These are phyloP conservation scores for Mycena rosella DNA, from an alignment of 768 basidiomycete genomes.

Conservation along the genomic window DNA sequence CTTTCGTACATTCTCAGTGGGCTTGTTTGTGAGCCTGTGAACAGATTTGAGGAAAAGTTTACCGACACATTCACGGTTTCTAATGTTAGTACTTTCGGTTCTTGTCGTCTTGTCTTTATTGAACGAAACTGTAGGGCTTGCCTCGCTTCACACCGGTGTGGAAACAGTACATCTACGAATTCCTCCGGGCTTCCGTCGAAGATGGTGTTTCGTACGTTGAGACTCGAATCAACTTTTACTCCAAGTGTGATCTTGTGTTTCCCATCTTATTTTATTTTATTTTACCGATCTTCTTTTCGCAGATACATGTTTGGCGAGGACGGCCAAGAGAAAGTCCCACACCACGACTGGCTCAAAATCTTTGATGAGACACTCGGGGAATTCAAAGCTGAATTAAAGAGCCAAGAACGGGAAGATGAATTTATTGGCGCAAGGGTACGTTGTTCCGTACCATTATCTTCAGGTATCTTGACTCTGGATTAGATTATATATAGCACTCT, in stretches of 20 bases:
- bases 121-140: conserved; percentile 51
- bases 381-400: conserved; percentile 64
- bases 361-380: conserved; percentile 66
- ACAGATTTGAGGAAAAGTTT: conserved; percentile 87
- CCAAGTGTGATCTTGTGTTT: conserved; percentile 65
- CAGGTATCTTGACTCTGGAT: not conserved
- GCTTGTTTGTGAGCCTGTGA: not conserved
- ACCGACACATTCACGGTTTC: conserved; percentile 63
- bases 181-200: conserved; percentile 70
- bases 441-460: conserved; percentile 4
- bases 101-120: not conserved
- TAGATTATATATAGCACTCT: conserved; percentile 82
- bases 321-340: conserved; percentile 68
- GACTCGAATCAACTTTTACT: conserved; percentile 73
- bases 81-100: conserved; percentile 48
- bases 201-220: conserved; percentile 84
- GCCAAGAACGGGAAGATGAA: conserved; percentile 66
- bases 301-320: conserved; percentile 71
- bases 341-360: conserved; percentile 68
- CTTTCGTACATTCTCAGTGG: too few species aligned
- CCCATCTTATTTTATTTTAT: not conserved
- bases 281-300: not conserved
- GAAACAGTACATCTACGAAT: conserved; percentile 69
- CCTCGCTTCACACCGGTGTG: conserved; percentile 70
- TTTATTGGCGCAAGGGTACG: conserved; percentile 77